Percentiles rank a stretch among this genome's conserved stretches.
Conservation (phyloP, 2,329 filamentous ascomycete genomes). For the Botrytis sinoallii region DNA sequence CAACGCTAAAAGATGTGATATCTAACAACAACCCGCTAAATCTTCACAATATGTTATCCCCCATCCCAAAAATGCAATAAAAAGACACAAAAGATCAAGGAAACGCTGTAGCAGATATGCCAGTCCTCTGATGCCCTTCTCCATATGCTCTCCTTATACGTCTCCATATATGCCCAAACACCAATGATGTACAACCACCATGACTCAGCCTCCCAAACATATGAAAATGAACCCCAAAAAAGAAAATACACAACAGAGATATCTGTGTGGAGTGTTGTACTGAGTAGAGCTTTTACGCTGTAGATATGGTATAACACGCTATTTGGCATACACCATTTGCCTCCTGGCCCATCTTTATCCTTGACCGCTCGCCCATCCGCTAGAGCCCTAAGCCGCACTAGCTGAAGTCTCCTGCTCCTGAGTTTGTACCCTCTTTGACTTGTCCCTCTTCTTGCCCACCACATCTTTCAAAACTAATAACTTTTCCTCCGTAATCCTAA, state of each 20-base stretch:
- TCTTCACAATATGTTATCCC: background rate
- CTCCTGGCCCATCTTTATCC: background rate
- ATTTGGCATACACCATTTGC: background rate
- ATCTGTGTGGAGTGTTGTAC: background rate
- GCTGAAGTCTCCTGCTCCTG: background rate
- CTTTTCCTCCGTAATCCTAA: constrained; percentile 76
- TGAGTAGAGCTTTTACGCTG: constrained; percentile 10
- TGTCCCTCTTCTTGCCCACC: constrained; percentile 45
- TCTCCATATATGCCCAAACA: background rate
- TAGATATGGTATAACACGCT: background rate
- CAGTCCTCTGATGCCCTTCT: background rate
- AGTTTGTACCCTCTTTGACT: background rate
- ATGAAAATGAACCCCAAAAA: background rate
- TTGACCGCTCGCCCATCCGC: background rate
- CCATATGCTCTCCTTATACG: background rate
- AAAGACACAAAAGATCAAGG: background rate
- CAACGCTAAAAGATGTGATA: background rate
- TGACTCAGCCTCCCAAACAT: background rate
- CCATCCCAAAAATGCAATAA: background rate
- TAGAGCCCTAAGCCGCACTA: background rate
- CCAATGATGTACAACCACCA: background rate
- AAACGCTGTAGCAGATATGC: constrained; percentile 7
- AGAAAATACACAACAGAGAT: background rate
- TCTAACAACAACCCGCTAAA: background rate
- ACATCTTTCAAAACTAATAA: constrained; percentile 73